Percentiles rank a stretch among this genome's conserved stretches.
Conservation (phyloP, 305 asterid genomes). For the Plantago coronopus region DNA sequence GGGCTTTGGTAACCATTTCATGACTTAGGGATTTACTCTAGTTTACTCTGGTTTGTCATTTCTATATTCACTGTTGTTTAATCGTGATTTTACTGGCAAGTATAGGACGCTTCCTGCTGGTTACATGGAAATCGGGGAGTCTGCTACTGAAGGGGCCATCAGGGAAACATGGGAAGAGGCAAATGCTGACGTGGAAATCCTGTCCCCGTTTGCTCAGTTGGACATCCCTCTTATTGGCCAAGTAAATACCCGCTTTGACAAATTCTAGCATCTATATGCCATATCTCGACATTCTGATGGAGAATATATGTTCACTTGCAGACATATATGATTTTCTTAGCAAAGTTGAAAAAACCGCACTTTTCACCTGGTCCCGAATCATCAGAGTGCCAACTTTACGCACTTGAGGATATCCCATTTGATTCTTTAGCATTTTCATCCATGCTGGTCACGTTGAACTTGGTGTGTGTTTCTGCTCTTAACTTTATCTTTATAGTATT, state of each 20-base stretch:
- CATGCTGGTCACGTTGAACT: conserved; percentile 75
- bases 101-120: conserved; percentile 99
- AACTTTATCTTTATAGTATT: conserved; percentile 10
- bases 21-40: no score
- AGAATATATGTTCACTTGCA: conserved; percentile 32
- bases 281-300: not conserved
- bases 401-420: conserved; percentile 72
- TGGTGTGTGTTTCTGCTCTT: conserved; percentile 43
- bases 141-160: conserved; percentile 86
- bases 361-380: conserved; percentile 97
- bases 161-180: conserved; percentile 98
- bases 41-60: not conserved
- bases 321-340: conserved; percentile 90
- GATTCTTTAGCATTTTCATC: conserved; percentile 93
- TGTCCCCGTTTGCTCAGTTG: conserved; percentile 81
- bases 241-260: conserved; percentile 30
- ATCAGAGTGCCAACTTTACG: conserved; percentile 79
- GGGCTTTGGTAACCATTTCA: conserved; percentile 81
- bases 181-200: conserved; percentile 80
- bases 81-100: conserved; percentile 4
- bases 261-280: not conserved
- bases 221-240: conserved; percentile 97
- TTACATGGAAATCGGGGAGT: conserved; percentile 94
- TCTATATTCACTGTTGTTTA: not conserved
- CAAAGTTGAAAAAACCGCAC: conserved; percentile 71